phyloP scores from a whole-genome alignment of 805 yeast species.

The Metschnikowia corniflorae region DNA sequence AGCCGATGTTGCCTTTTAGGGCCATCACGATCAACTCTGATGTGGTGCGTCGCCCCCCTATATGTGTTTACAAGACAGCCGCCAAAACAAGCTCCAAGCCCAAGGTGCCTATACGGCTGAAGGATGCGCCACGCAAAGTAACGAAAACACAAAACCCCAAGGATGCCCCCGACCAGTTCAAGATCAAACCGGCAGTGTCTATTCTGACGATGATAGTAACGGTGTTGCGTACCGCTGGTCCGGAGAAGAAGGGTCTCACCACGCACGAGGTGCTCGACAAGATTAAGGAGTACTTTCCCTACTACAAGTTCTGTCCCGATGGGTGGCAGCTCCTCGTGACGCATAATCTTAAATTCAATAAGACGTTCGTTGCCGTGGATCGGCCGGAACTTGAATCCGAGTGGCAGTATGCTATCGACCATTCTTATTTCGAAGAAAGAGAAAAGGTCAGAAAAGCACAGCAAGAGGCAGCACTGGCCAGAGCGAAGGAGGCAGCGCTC shows the following conservation, averaged over 20 bases:
- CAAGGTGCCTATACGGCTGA: constrained; percentile 29
- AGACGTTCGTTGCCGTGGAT: constrained; percentile 69
- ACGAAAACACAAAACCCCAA: constrained; percentile 68
- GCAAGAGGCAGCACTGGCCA: constrained; percentile 60
- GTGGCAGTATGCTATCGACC: constrained; percentile 93
- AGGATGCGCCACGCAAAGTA: constrained; percentile 35
- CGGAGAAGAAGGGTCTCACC: constrained; percentile 61
- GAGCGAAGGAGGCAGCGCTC: constrained; percentile 53
- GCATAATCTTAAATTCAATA: constrained; percentile 83
- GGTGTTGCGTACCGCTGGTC: constrained; percentile 65
- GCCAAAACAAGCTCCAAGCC: constrained; percentile 30
- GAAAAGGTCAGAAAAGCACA: constrained; percentile 62
- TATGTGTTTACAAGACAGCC: constrained; percentile 33
- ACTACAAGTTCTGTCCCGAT: constrained; percentile 88
- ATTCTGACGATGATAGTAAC: constrained; percentile 78
- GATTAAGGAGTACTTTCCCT: constrained; percentile 84
- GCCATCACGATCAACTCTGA: constrained; percentile 27
- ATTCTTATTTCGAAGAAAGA: constrained; percentile 74
- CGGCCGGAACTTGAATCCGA: constrained; percentile 75
- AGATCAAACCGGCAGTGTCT: constrained; percentile 79
- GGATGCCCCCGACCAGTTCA: constrained; percentile 84
- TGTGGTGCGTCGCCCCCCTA: constrained; percentile 20
- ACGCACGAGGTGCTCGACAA: constrained; percentile 72
- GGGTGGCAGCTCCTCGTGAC: constrained; percentile 97
- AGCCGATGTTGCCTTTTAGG: constrained; percentile 19